Percentiles rank a stretch among this genome's conserved stretches.
These are phyloP conservation scores for Pseudogymnoascus sp. DNA, from an alignment of 2,329 filamentous ascomycete genomes.

Conservation along the genomic window DNA sequence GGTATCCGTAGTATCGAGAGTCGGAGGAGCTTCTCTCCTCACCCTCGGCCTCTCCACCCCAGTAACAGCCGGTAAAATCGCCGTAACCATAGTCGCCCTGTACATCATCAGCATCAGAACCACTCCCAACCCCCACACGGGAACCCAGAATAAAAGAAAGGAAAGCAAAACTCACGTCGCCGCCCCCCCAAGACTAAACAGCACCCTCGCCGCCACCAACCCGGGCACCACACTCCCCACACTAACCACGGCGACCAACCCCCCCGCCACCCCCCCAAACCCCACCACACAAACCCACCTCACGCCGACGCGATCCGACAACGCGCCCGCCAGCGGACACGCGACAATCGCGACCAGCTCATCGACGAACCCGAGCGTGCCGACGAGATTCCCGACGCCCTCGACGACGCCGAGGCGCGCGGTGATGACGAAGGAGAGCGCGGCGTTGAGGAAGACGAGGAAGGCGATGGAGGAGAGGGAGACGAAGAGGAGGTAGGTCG, in stretches of 20 bases:
- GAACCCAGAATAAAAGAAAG: no score
- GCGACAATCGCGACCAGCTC: slow-evolving; percentile 75
- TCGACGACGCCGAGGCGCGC: slow-evolving; percentile 70
- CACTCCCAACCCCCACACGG: neutral
- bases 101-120: slow-evolving; percentile 3
- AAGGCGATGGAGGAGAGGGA: slow-evolving; percentile 84
- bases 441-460: slow-evolving; percentile 82
- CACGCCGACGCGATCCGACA: slow-evolving; percentile 72
- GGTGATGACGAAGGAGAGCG: slow-evolving; percentile 77
- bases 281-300: slow-evolving; percentile 67
- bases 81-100: slow-evolving; percentile 90
- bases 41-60: slow-evolving; percentile 29
- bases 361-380: slow-evolving; percentile 78
- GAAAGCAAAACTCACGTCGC: slow-evolving; percentile 54
- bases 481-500: slow-evolving; percentile 73
- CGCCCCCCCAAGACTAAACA: slow-evolving; percentile 89
- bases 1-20: slow-evolving; percentile 29
- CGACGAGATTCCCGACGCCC: slow-evolving; percentile 71
- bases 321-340: slow-evolving; percentile 71
- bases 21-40: neutral
- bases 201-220: slow-evolving; percentile 71
- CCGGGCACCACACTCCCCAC: slow-evolving; percentile 83
- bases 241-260: slow-evolving; percentile 76
- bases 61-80: slow-evolving; percentile 70
- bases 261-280: slow-evolving; percentile 72